Evolutionary conservation across 306 rosid genomes (phyloP), one percentile per base, ranked within the genome.

Genomic region (Potentilla sterilis): DNA sequence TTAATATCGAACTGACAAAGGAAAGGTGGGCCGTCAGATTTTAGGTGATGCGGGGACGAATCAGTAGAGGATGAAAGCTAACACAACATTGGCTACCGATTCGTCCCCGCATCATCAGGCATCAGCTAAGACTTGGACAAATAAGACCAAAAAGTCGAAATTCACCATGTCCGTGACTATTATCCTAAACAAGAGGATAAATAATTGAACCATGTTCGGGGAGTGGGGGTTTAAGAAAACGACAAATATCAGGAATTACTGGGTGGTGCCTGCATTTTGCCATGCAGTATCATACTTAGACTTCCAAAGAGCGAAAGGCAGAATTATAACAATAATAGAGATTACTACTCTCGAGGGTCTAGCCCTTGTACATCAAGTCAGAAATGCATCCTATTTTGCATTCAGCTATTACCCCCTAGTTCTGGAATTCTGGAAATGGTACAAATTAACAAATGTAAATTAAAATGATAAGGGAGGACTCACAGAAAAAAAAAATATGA

Each of bases 341-440:
- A 40, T 72, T 5, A 74, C 35, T 43, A n/a, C 32, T 18, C 77
- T 61, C 7, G 18, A 7, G 35, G 69, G 52, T 21, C 55, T 59
- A 32, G 34, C 19, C 69, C 43, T 32, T 43, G 59, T 32, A 28
- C 35, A 44, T 41, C 63, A 44, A 5, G 54, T 48, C 32, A 7
- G 12, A 73, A 18, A 44, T 59, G 69, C 68, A 59, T 16, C 35
- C 69, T 74, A 32, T 28, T 16, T 24, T 43, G 7, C 69, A 73
- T 14, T 59, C 28, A 15, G 77, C 24, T 40, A 18, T 38, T 16
- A 32, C 2, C 61, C 74, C 74, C 14, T 28, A 28, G 28, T 28
- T 28, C 28, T 11, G 40, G 40, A 70, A n/a, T 48, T 70, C 59
- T 9, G 40, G 59, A 48, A 42, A 22, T 15, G 12, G 12, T 22